phyloP scores from a whole-genome alignment of 768 basidiomycete species.

The Lactifluus volemus region DNA sequence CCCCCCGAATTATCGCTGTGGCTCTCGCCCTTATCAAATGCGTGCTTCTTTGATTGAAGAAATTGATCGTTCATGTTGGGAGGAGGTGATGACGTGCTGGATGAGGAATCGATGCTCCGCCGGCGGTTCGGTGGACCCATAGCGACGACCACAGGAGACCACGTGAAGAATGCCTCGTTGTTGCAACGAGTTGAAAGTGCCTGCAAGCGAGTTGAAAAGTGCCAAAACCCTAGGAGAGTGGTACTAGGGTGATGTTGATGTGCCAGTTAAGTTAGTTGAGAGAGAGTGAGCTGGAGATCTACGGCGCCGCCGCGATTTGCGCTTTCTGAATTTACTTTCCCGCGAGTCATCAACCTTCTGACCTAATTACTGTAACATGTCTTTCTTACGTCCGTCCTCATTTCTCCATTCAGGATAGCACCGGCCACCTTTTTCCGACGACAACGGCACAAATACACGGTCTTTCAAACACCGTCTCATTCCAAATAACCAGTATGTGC shows the following conservation, averaged over 20 bases:
- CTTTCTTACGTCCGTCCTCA: no score
- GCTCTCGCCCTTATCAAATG: neutral
- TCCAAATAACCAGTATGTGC: neutral
- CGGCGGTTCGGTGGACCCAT: slow-evolving; percentile 14
- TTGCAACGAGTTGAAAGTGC: neutral
- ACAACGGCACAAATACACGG: neutral
- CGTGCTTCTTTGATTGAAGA: neutral
- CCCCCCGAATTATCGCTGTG: neutral
- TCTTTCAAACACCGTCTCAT: neutral
- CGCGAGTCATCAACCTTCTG: neutral
- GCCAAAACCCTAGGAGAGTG: slow-evolving; percentile 9
- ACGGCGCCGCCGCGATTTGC: neutral
- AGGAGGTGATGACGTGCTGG: neutral
- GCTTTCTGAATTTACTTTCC: neutral
- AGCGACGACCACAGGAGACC: neutral
- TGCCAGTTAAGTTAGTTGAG: no score
- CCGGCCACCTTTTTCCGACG: neutral
- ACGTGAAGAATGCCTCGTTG: neutral
- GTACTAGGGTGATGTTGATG: slow-evolving; percentile 1
- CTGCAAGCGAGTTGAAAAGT: neutral
- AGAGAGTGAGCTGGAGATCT: no score
- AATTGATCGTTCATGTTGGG: neutral
- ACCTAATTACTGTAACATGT: neutral
- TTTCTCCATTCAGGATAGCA: neutral
- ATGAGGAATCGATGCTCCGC: slow-evolving; percentile 17